Conservation (phyloP, 495 filamentous ascomycete genomes). For the Elasticomyces elasticus region DNA sequence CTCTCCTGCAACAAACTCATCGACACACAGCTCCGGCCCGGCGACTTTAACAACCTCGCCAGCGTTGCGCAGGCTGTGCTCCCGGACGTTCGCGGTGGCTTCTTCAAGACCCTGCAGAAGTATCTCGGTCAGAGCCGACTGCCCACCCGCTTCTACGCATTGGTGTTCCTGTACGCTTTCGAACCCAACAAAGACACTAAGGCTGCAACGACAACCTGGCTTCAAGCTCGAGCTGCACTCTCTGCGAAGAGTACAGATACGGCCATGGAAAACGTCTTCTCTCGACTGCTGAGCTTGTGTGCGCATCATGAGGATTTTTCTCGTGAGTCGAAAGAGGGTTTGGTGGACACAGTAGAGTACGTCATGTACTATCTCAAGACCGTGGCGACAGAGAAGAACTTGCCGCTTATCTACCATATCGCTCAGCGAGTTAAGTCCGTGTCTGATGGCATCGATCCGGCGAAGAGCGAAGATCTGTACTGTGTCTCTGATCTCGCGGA, state of each 20-base stretch:
- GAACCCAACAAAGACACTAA: slow-evolving; percentile 64
- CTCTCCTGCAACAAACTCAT: slow-evolving; percentile 60
- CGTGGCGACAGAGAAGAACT: slow-evolving; percentile 75
- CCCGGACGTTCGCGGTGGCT: slow-evolving; percentile 62
- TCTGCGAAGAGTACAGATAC: slow-evolving; percentile 43
- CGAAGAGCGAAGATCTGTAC: slow-evolving; percentile 60
- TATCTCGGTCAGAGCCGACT: slow-evolving; percentile 57
- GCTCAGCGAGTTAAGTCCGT: slow-evolving; percentile 89
- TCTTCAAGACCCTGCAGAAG: slow-evolving; percentile 78
- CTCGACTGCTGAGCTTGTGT: slow-evolving; percentile 73
- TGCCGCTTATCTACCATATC: slow-evolving; percentile 81
- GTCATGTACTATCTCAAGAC: slow-evolving; percentile 78
- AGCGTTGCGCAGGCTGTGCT: slow-evolving; percentile 67
- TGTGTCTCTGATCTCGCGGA: slow-evolving; percentile 83
- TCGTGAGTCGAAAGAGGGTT: slow-evolving; percentile 51
- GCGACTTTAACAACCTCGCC: slow-evolving; percentile 70
- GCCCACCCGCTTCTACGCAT: slow-evolving; percentile 68
- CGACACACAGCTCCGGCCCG: slow-evolving; percentile 61
- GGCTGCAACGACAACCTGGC: slow-evolving; percentile 72
- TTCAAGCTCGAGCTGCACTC: slow-evolving; percentile 57
- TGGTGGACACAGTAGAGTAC: slow-evolving; percentile 74
- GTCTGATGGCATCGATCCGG: slow-evolving; percentile 58
- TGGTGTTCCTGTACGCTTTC: slow-evolving; percentile 81
- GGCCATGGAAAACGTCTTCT: slow-evolving; percentile 74
- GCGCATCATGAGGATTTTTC: slow-evolving; percentile 93